These are phyloP conservation scores for Rhodomyrtus psidioides DNA, from an alignment of 441 rosid species.

Conservation along the genomic window DNA sequence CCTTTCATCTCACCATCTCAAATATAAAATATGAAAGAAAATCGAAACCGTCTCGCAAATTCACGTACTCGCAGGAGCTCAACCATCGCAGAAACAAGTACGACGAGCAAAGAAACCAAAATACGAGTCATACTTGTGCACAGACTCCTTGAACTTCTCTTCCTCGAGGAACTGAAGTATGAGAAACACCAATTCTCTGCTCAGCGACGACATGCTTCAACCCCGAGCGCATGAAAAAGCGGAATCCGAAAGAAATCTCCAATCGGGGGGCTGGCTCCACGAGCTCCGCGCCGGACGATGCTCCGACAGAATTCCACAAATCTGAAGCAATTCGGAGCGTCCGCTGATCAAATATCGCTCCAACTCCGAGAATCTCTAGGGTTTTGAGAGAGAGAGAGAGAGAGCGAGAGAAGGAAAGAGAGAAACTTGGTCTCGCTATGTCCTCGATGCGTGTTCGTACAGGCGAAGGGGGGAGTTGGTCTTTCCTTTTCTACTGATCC, in stretches of 20 bases:
- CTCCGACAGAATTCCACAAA: background rate
- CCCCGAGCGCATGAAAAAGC: background rate
- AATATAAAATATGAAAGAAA: background rate
- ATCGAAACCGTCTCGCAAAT: background rate
- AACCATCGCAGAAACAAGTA: background rate
- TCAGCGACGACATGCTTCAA: slow-evolving; percentile 54
- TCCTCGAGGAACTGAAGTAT: slow-evolving; percentile 92
- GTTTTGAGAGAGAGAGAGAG: slow-evolving; percentile 31
- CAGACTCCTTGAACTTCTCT: slow-evolving; percentile 84
- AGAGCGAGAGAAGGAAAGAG: slow-evolving; percentile 7
- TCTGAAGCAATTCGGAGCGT: background rate
- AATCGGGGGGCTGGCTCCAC: background rate
- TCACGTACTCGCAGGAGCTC: background rate
- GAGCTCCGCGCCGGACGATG: background rate
- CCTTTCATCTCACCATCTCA: background rate
- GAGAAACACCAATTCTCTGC: slow-evolving; percentile 87
- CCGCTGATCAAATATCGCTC: slow-evolving; percentile 8
- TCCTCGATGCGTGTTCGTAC: slow-evolving; percentile 75
- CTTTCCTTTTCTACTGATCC: slow-evolving; percentile 34
- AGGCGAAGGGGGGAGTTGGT: slow-evolving; percentile 5
- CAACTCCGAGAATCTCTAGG: slow-evolving; percentile 50
- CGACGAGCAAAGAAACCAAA: background rate
- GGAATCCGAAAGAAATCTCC: slow-evolving; percentile 2
- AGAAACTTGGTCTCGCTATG: slow-evolving; percentile 51
- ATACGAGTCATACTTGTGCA: slow-evolving; percentile 44